Evolutionary conservation across 2,329 filamentous ascomycete species (phyloP), one percentile per base, ranked within the genome.

Genomic region (Fusarium algeriense): DNA sequence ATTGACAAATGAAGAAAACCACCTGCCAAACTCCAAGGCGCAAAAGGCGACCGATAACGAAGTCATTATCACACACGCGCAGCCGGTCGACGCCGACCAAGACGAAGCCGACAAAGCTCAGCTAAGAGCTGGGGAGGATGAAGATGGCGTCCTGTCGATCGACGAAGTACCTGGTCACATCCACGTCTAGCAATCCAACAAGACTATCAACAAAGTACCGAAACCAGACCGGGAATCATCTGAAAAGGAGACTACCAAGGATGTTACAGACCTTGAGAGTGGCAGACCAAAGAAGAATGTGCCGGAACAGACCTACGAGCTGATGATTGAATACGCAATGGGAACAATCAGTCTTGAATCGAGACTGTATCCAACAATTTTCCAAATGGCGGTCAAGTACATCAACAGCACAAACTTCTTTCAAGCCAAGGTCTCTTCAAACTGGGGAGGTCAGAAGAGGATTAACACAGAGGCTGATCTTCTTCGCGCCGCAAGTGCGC

Each of bases 391-490:
- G 9, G 20, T 35, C 0, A 10, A 17, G 2, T 50, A 35, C 4
- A 23, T 50, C 7, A 35, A 30, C 15, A 35, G 7, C 15, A 50
- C 46, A 1, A 50, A 50, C 20, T 19, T 50, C 5, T 50, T 50
- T 5, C 15, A 35, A 5, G 20, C 46, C 0, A 3, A 26, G 0
- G 14, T 50, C 0, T 19, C 35, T 12, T 35, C n/a, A 12, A 0
- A 7, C 30, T 35, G 46, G 32, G 30, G 7, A 12, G 30, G 0
- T 11, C 15, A 50, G 5, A 50, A 35, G 10, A 13, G 32, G 0
- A 19, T 50, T 2, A 35, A 4, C 11, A 50, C 32, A 2, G 32
- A 50, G 2, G 46, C 30, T 15, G 20, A 50, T 19, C 46, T 50
- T 0, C 32, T 50, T 9, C 30, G 20, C 3, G 20, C 20, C 1